Evolutionary conservation across 2,329 filamentous ascomycete species (phyloP).

Genomic region (Penicillium olsonii): DNA sequence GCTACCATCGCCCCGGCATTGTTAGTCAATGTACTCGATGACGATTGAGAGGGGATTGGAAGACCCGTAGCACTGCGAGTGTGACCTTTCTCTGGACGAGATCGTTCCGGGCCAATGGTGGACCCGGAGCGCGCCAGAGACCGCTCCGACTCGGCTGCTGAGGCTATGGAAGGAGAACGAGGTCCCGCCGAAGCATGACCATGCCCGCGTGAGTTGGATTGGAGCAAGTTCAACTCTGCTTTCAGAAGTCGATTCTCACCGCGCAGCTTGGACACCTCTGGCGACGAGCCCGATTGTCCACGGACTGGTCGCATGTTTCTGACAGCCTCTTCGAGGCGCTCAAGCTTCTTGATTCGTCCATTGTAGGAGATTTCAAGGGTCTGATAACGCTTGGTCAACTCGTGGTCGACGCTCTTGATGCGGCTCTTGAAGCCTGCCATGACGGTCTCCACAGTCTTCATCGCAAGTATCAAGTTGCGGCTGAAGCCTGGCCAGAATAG

Average conservation of each 20-base stretch:
- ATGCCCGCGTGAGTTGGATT: slow-evolving; percentile 61
- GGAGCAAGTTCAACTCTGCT: slow-evolving; percentile 68
- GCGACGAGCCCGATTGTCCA: slow-evolving; percentile 37
- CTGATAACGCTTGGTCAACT: slow-evolving; percentile 89
- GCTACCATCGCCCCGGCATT: slow-evolving; percentile 28
- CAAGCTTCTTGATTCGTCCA: slow-evolving; percentile 77
- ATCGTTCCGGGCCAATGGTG: slow-evolving; percentile 45
- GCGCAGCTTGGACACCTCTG: slow-evolving; percentile 61
- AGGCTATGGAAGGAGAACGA: slow-evolving; percentile 25
- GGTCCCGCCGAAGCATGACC: slow-evolving; percentile 46
- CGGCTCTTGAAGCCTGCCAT: slow-evolving; percentile 75
- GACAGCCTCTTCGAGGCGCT: slow-evolving; percentile 79
- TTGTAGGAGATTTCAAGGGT: slow-evolving; percentile 79
- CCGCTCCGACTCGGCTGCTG: slow-evolving; percentile 33
- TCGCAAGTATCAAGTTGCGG: slow-evolving; percentile 81
- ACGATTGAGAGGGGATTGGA: slow-evolving; percentile 37
- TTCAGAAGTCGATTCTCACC: slow-evolving; percentile 62
- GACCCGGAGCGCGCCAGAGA: slow-evolving; percentile 59
- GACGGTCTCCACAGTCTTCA: slow-evolving; percentile 83
- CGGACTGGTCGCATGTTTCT: slow-evolving; percentile 56
- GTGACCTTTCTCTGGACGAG: slow-evolving; percentile 31
- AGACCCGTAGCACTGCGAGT: slow-evolving; percentile 35
- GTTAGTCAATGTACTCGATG: slow-evolving; percentile 34
- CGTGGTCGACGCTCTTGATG: slow-evolving; percentile 82
- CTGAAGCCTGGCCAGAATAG: slow-evolving; percentile 76